Percentiles rank a stretch among this genome's conserved stretches.
Conservation (phyloP, 2,329 filamentous ascomycete species). For the Teratosphaeria pseudoeucalypti region DNA sequence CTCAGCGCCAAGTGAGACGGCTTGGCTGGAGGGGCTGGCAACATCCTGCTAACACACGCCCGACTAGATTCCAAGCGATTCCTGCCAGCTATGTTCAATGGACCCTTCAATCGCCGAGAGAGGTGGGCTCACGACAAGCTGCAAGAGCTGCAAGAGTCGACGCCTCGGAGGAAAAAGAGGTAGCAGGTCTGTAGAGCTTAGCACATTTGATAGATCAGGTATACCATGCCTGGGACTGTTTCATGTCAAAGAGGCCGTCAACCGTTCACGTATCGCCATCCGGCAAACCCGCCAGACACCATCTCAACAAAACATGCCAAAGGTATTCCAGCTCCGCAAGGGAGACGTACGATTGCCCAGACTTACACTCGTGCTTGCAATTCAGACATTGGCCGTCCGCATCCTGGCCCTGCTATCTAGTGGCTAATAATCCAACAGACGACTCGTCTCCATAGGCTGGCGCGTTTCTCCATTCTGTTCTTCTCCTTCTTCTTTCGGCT, state of each 20-base stretch:
- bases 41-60: constrained; percentile 4
- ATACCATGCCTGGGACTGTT: neutral
- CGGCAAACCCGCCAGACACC: too few relatives aligned
- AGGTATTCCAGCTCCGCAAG: neutral
- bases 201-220: neutral
- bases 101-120: constrained; percentile 50
- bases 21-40: neutral
- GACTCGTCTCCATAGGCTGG: neutral
- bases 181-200: constrained; percentile 3
- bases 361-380: neutral
- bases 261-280: too few relatives aligned
- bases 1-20: neutral
- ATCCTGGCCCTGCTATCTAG: neutral
- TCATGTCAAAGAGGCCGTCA: too few relatives aligned
- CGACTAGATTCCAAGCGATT: constrained; percentile 41
- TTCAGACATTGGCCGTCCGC: too few relatives aligned
- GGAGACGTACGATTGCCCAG: neutral
- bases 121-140: constrained; percentile 39
- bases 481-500: constrained; percentile 19
- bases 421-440: neutral
- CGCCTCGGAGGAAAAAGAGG: constrained; percentile 18
- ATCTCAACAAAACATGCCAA: neutral
- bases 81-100: constrained; percentile 54
- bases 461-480: neutral
- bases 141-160: constrained; percentile 24